Conservation (phyloP, 106 monocot genomes). For the Acorus gramineus region DNA sequence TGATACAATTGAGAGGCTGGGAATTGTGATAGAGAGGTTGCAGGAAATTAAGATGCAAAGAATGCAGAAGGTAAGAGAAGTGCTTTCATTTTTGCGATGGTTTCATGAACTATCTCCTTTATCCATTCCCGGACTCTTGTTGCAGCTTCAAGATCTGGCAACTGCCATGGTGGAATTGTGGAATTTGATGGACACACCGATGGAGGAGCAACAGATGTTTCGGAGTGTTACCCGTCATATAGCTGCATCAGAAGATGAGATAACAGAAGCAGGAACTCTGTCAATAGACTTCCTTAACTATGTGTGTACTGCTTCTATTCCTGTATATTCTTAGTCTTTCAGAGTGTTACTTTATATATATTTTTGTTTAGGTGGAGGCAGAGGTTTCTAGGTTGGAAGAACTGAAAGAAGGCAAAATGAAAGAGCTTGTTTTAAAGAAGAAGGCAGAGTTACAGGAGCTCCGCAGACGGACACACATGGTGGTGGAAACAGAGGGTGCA, state of each 20-base stretch:
- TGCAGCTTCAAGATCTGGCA: no score
- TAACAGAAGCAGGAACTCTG: no score
- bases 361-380: slow-evolving; percentile 37
- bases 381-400: slow-evolving; percentile 62
- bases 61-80: slow-evolving; percentile 56
- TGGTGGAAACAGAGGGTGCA: slow-evolving; percentile 18
- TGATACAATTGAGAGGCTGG: slow-evolving; percentile 39
- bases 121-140: no score
- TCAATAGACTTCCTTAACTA: no score
- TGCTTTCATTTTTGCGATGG: no score
- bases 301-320: no score
- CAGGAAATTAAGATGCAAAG: slow-evolving; percentile 46
- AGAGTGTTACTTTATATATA: no score
- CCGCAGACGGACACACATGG: slow-evolving; percentile 36
- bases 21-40: slow-evolving; percentile 29
- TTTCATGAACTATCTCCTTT: no score
- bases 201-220: neutral
- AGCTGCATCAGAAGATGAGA: no score
- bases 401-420: slow-evolving; percentile 59
- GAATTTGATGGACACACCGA: neutral
- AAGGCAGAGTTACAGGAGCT: slow-evolving; percentile 55
- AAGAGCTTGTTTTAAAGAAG: slow-evolving; percentile 60
- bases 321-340: no score
- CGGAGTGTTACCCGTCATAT: no score
- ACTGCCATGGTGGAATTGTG: no score